phyloP scores from a whole-genome alignment of 2,329 filamentous ascomycete species.

The Metarhizium rileyi region DNA sequence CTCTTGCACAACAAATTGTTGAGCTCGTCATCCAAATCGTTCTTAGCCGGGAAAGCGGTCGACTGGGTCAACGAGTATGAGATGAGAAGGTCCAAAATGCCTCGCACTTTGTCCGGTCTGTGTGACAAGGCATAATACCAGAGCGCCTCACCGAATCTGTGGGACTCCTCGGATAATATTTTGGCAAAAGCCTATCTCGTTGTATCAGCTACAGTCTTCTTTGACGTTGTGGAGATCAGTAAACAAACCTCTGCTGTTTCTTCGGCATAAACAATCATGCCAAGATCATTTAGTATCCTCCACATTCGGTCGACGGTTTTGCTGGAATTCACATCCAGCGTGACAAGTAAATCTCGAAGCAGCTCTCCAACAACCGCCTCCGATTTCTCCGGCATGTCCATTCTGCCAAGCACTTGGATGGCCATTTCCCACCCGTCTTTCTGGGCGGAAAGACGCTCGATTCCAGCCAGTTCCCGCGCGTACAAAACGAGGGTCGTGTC shows the following conservation, averaged over 20 bases:
- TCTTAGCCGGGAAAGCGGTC: constrained; percentile 61
- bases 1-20: constrained; percentile 61
- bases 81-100: constrained; percentile 78
- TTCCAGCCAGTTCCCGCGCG: constrained; percentile 55
- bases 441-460: constrained; percentile 36
- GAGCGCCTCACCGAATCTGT: constrained; percentile 75
- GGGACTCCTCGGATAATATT: constrained; percentile 58
- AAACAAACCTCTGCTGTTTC: constrained; percentile 68
- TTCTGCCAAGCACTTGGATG: constrained; percentile 69
- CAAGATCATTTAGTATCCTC: constrained; percentile 65
- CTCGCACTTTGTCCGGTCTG: constrained; percentile 65
- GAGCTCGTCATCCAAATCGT: constrained; percentile 65
- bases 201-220: constrained; percentile 15
- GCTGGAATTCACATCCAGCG: constrained; percentile 54
- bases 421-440: constrained; percentile 84
- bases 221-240: neutral
- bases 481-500: constrained; percentile 73
- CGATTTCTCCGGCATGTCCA: constrained; percentile 63
- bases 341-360: constrained; percentile 54
- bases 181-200: constrained; percentile 69
- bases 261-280: constrained; percentile 68
- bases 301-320: constrained; percentile 74
- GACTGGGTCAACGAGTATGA: constrained; percentile 83
- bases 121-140: constrained; percentile 88
- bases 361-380: constrained; percentile 66